Evolutionary conservation across 148 eudicot species (phyloP).

Genomic region (Chenopodium album): DNA sequence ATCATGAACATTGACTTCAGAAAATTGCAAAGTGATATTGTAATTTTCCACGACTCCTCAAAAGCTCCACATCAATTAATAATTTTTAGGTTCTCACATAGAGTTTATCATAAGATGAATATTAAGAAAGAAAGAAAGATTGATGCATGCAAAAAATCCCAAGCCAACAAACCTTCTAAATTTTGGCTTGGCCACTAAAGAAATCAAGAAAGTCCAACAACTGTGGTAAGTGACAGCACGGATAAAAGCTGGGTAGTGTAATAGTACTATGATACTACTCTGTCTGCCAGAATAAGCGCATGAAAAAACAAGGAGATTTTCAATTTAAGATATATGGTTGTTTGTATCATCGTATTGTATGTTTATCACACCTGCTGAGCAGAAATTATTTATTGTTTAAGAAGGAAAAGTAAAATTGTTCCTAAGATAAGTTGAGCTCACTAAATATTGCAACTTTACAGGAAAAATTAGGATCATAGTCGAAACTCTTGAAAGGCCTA

Average conservation of each 20-base stretch:
- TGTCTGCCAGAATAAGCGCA: neutral
- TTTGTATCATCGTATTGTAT: neutral
- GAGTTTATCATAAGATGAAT: neutral
- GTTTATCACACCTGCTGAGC: neutral
- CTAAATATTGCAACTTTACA: neutral
- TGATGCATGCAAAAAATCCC: neutral
- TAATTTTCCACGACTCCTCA: neutral
- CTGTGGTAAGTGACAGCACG: neutral
- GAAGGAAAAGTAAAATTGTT: neutral
- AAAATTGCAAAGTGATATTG: neutral
- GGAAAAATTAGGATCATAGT: neutral
- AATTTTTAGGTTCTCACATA: neutral
- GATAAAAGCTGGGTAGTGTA: neutral
- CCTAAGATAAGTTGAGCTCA: neutral
- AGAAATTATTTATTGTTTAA: neutral
- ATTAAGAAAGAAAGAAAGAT: neutral
- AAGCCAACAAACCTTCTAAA: neutral
- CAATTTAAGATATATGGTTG: neutral
- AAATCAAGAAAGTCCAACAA: neutral
- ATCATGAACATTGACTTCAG: neutral
- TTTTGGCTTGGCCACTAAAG: neutral
- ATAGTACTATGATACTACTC: neutral
- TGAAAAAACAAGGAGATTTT: neutral
- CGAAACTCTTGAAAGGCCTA: neutral
- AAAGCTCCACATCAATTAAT: neutral